Evolutionary conservation across 2,329 filamentous ascomycete species (phyloP).

Genomic region (Nemania serpens): DNA sequence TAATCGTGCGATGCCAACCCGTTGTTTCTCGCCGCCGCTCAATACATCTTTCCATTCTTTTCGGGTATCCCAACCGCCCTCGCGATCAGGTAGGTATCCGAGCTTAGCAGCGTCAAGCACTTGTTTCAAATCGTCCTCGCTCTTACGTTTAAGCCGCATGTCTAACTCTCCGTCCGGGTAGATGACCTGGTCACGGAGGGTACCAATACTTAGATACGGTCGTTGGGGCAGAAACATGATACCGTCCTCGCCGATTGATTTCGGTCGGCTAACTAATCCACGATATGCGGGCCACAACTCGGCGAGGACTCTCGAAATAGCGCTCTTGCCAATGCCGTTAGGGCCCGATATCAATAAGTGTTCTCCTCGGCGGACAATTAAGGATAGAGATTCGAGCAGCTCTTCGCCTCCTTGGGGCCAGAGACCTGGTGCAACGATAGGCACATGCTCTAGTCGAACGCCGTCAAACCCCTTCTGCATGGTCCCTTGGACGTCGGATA

Average conservation of each 20-base stretch:
- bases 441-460: constrained; percentile 89
- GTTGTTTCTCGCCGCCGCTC: constrained; percentile 96
- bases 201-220: constrained; percentile 89
- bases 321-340: constrained; percentile 92
- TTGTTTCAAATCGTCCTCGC: constrained; percentile 76
- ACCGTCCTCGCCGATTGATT: constrained; percentile 78
- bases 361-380: constrained; percentile 88
- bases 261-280: constrained; percentile 86
- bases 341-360: constrained; percentile 93
- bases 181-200: constrained; percentile 94
- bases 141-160: constrained; percentile 81
- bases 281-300: constrained; percentile 95
- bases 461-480: constrained; percentile 95
- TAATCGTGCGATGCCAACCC: constrained; percentile 86
- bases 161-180: constrained; percentile 95
- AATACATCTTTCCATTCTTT: constrained; percentile 99
- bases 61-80: constrained; percentile 94
- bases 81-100: constrained; percentile 86
- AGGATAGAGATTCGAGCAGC: constrained; percentile 83
- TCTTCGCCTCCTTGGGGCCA: constrained; percentile 93
- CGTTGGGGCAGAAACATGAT: constrained; percentile 99
- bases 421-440: constrained; percentile 84
- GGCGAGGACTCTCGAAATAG: constrained; percentile 84
- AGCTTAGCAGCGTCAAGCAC: constrained; percentile 83
- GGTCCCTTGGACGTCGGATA: constrained; percentile 91